A percentile compares a stretch with the other conserved stretches of the same genome.
Evolutionary conservation across 371 early-diverging fungal species (phyloP).

Genomic region (Spiromyces aspiralis): DNA sequence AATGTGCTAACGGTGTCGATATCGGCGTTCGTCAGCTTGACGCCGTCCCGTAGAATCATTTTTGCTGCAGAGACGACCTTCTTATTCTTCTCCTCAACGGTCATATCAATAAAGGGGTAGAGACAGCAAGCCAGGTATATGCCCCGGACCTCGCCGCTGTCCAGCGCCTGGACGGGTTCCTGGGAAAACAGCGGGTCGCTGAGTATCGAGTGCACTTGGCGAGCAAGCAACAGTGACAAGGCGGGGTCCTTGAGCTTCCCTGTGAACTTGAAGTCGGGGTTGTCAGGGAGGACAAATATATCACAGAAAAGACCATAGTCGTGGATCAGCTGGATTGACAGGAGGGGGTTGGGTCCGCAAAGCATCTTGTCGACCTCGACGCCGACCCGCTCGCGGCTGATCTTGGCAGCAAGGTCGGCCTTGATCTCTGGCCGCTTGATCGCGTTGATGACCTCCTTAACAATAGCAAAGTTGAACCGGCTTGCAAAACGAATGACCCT

Average conservation of each 20-base stretch:
- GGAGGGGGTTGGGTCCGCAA: slow-evolving; percentile 12
- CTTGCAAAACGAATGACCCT: slow-evolving; percentile 93
- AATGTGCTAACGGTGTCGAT: slow-evolving; percentile 4
- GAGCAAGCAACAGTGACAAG: not conserved
- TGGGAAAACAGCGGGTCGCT: not conserved
- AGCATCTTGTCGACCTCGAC: slow-evolving; percentile 94
- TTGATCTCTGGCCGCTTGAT: slow-evolving; percentile 38
- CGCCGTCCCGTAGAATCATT: slow-evolving; percentile 18
- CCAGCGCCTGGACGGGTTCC: not conserved
- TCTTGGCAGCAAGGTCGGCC: slow-evolving; percentile 58
- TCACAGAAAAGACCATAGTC: slow-evolving; percentile 5
- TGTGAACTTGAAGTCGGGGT: not conserved
- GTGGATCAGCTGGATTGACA: slow-evolving; percentile 11
- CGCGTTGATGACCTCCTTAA: slow-evolving; percentile 47
- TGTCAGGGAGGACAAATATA: slow-evolving; percentile 4
- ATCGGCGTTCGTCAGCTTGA: slow-evolving; percentile 17
- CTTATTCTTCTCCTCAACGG: slow-evolving; percentile 12
- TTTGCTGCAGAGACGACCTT: slow-evolving; percentile 5
- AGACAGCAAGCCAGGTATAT: slow-evolving; percentile 28
- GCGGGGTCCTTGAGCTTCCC: not conserved
- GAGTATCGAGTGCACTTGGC: not conserved
- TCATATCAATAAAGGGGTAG: slow-evolving; percentile 29
- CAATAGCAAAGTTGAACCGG: slow-evolving; percentile 71
- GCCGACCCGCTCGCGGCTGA: slow-evolving; percentile 92
- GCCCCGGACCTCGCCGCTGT: not conserved